Evolutionary conservation across 805 yeast species (phyloP).

Genomic region (Metschnikowia drakensbergensis): DNA sequence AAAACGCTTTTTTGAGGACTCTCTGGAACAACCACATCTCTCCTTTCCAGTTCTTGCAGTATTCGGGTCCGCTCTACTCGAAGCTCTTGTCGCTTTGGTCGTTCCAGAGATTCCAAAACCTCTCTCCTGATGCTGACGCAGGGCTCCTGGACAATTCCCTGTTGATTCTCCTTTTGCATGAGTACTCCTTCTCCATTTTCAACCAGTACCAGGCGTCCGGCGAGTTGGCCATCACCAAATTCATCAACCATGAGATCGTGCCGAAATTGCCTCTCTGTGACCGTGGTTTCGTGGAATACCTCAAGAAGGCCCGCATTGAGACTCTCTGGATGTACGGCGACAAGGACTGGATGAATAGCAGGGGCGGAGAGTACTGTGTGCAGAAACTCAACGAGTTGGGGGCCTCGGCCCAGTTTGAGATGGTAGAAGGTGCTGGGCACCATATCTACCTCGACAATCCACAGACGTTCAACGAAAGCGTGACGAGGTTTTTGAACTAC

Average conservation of each 20-base stretch:
- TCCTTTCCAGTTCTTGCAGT: slow-evolving; percentile 39
- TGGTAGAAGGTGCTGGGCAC: slow-evolving; percentile 38
- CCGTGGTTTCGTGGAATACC: slow-evolving; percentile 32
- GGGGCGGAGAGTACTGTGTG: slow-evolving; percentile 35
- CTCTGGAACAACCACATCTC: slow-evolving; percentile 38
- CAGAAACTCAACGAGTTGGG: slow-evolving; percentile 22
- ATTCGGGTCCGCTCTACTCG: slow-evolving; percentile 37
- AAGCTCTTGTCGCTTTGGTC: slow-evolving; percentile 42
- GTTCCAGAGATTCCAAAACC: slow-evolving; percentile 34
- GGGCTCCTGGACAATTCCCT: slow-evolving; percentile 9
- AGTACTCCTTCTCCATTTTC: slow-evolving; percentile 39
- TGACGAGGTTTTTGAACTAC: slow-evolving; percentile 22
- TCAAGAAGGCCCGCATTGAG: slow-evolving; percentile 22
- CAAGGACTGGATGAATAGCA: slow-evolving; percentile 42
- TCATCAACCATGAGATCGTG: slow-evolving; percentile 38
- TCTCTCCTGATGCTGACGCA: slow-evolving; percentile 17
- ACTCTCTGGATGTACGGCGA: slow-evolving; percentile 40
- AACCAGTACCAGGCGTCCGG: slow-evolving; percentile 44
- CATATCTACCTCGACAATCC: slow-evolving; percentile 43
- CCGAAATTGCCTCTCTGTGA: slow-evolving; percentile 39
- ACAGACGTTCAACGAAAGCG: slow-evolving; percentile 24
- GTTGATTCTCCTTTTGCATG: slow-evolving; percentile 34
- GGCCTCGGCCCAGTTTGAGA: slow-evolving; percentile 16
- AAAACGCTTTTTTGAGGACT: slow-evolving; percentile 25
- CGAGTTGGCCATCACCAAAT: slow-evolving; percentile 40